Base-by-base conservation (phyloP, 257 asterid genomes). In the Anisodus acutangulus region DNA sequence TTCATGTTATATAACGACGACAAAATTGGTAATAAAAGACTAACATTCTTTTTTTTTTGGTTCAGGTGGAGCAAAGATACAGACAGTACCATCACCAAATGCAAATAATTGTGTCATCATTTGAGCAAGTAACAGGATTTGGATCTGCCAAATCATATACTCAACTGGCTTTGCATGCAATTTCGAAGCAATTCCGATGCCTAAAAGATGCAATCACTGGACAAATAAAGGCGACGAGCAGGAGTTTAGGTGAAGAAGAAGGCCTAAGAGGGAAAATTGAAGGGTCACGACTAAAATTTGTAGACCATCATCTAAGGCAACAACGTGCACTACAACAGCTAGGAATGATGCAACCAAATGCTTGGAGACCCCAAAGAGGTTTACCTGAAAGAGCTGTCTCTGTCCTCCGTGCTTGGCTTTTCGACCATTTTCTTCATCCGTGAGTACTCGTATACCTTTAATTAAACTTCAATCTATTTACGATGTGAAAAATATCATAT, bases 381-480 rank as follows among this genome's bases (percentile, higher is more conserved):
- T 83, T 94, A 54, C 98, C 95, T 4, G 95, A 94, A 83, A 85
- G 95, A 62, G 92, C 97, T 11, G 97, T 94, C 6, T 91, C 97
- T 2, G 92, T 93, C 60, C 98, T 94, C 51, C 95, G 98, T 26
- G 94, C 98, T 64, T 93, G 98, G 98, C 94, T 94, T 78, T 94
- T 94, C 85, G 95, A 93, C 57, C 93, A 94, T 82, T 94, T 94
- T 78, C 95, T 94, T 78, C 97, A 93, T 69, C 97, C 98, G 97
- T 94, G 87, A 82, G 84, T 86, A 17, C 15, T 83, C 12, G 6
- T 16, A 26, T 10, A 22, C 26, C 26, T 22, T 22, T 22, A 67
- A 13, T 35, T 67, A 11, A 5, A 64, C 43, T 26, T 64, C 71
- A 26, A 3, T 63, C 5, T 8, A 60, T 60, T 59, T 3, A 59